These are phyloP conservation scores for Plasmodium falciparum DNA, from an alignment of 169 alveolate genomes.

Conservation along the genomic window DNA sequence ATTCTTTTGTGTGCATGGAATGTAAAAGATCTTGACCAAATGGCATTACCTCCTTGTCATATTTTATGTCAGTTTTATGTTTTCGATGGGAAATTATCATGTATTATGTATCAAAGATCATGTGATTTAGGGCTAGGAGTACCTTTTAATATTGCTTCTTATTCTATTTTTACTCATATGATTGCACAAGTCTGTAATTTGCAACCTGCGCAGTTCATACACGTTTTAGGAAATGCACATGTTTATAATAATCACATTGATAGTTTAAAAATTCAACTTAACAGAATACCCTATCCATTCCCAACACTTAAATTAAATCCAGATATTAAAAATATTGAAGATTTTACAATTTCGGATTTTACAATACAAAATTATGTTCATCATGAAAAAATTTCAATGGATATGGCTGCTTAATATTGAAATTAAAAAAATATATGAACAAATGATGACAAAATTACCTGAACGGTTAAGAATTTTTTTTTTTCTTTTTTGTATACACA, in stretches of 20 bases:
- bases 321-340: conserved; percentile 90
- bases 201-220: conserved; percentile 94
- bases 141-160: conserved; percentile 98
- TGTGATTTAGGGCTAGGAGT: conserved; percentile 99
- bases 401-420: conserved; percentile 90
- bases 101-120: conserved; percentile 97
- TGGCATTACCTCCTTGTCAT: conserved; percentile 99
- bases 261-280: conserved; percentile 92
- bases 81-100: conserved; percentile 92
- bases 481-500: neutral
- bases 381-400: conserved; percentile 92
- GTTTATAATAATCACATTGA: conserved; percentile 96
- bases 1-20: conserved; percentile 97
- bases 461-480: neutral
- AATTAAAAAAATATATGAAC: too few species aligned
- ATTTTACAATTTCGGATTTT: conserved; percentile 92
- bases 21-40: conserved; percentile 92
- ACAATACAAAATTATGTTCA: conserved; percentile 92
- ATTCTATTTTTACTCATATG: conserved; percentile 96
- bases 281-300: conserved; percentile 97
- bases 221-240: conserved; percentile 97
- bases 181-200: conserved; percentile 93
- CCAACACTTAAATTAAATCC: conserved; percentile 94
- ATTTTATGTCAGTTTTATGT: conserved; percentile 96
- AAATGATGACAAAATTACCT: too few species aligned